Evolutionary conservation across 1,139 yeast genomes (phyloP), one percentile per base, ranked within the genome.

Genomic region (Hansenula lynferdii): DNA sequence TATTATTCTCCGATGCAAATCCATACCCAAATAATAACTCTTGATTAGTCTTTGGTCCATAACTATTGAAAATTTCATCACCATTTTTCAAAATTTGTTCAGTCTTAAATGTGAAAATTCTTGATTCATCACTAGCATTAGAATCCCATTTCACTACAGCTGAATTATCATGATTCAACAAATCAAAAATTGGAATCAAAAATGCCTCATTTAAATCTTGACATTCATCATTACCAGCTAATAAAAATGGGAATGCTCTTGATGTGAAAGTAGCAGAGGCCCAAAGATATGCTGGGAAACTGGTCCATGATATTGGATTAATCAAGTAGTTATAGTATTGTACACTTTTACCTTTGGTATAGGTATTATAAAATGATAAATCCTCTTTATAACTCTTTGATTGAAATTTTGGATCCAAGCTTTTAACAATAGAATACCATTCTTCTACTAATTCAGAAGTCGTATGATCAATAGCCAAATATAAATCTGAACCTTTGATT

Each of bases 11-110:
- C 4, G 83, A 39, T 19, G 80, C 77, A 60, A 87, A 87, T 0
- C 96, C 97, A 50, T 74, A 74, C 3, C 73, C 74, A 27, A 63
- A 51, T 25, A 74, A 47, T 19, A 67, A 65, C 49, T 86, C 96
- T 52, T 84, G 87, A 54, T 89, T 89, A 1, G 94, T 82, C 56
- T 87, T 89, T 42, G 80, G 75, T 1, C 97, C 97, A 58, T 90
- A 89, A 58, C 85, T 87, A 57, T 89, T 87, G 57, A 60, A 81
- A 2, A 87, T 50, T 53, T 86, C 83, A 5, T 56, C 53, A 0
- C 77, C 80, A 8, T 48, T 49, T 1, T 40, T 43, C 5, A 57
- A 36, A 18, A 39, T 14, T 15, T 48, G 52, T 10, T 42, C 33
- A 1, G 69, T 57, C 34, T 54, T 56, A 46, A 75, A 68, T 23